Base-by-base conservation (phyloP, 495 filamentous ascomycete genomes). In the Aspergillus asperescens region DNA sequence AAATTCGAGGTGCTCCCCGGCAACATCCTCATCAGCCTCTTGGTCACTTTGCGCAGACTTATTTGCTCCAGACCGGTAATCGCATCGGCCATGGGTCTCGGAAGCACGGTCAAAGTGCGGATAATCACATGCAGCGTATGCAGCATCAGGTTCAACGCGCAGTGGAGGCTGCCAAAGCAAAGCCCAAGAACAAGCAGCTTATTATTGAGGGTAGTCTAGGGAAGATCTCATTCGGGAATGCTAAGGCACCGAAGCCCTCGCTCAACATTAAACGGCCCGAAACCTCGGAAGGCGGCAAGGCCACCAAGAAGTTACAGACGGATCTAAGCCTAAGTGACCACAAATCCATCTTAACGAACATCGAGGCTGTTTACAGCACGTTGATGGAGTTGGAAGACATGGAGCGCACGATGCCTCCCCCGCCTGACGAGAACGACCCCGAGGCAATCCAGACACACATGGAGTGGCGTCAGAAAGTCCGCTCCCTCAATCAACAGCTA, bases 121-220 rank as follows among this genome's bases (percentile, higher is more conserved):
- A 99, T 66, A 97, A 96, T 61, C 93, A 99, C 64, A 86, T 97
- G 78, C 93, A 96, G 62, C 83, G 93, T 22, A 99, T 99, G 93
- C 90, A 99, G 68, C 94, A 97, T 62, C 93, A 99, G 65, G 93
- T 99, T 19, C 90, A 95, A 63, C 85, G 93, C 28, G 93, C 93
- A 5, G 94, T 99, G 0, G 93, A 97, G 58, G 94, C 93, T 2
- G 94, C 94, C 28, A 97, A 97, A 67, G 84, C 84, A 34, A 92
- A 95, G 69, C 93, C 93, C 4, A 99, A 99, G 74, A 95, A 91
- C 63, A 96, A 95, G 69, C 90, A 95, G 62, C 77, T 99, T n/a
- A 89, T 96, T 16, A 90, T 99, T 40, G 93, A 97, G 65, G 93
- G 93, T n/a, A 96, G 90, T 59, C 67, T 99, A 53, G 93, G 93